Evolutionary conservation across 2,329 filamentous ascomycete species (phyloP).

Genomic region (Colletotrichum incanum): DNA sequence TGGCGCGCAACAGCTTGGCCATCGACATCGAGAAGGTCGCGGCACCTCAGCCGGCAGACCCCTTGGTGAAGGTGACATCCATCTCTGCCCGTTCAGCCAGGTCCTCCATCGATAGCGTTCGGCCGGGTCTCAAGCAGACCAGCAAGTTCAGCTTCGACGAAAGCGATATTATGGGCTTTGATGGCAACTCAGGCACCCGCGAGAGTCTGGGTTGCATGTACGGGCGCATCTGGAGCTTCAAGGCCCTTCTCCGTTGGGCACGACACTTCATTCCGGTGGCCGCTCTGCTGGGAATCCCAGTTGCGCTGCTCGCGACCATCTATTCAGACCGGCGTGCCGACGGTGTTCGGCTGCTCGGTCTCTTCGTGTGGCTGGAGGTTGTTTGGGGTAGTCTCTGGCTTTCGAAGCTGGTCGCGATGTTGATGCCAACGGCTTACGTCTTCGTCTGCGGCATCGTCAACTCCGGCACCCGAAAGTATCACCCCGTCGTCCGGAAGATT

Average conservation of each 20-base stretch:
- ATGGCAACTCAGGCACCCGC: conserved; percentile 4
- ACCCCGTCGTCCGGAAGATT: conserved; percentile 21
- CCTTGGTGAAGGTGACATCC: background rate
- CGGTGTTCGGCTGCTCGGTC: conserved; percentile 19
- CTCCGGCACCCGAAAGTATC: conserved; percentile 28
- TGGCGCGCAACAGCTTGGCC: background rate
- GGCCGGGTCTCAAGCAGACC: background rate
- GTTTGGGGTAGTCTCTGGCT: conserved; percentile 25
- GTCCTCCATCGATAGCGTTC: conserved; percentile 25
- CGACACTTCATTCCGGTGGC: conserved; percentile 34
- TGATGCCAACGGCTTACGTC: conserved; percentile 25
- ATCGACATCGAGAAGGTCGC: conserved; percentile 1
- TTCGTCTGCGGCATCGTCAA: conserved; percentile 34
- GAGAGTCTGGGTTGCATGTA: conserved; percentile 29
- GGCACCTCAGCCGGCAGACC: background rate
- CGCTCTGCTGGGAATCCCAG: conserved; percentile 26
- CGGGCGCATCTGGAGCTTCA: conserved; percentile 27
- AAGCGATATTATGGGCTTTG: conserved; percentile 10
- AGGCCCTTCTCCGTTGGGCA: conserved; percentile 27
- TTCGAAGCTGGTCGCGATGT: conserved; percentile 30
- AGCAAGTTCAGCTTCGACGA: conserved; percentile 30
- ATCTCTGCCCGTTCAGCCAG: conserved; percentile 42
- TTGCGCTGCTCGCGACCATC: conserved; percentile 20
- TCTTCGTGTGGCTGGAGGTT: conserved; percentile 34
- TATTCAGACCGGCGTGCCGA: conserved; percentile 20